Conservation (phyloP, 2,329 filamentous ascomycete species). For the Hymenoscyphus albidus region DNA sequence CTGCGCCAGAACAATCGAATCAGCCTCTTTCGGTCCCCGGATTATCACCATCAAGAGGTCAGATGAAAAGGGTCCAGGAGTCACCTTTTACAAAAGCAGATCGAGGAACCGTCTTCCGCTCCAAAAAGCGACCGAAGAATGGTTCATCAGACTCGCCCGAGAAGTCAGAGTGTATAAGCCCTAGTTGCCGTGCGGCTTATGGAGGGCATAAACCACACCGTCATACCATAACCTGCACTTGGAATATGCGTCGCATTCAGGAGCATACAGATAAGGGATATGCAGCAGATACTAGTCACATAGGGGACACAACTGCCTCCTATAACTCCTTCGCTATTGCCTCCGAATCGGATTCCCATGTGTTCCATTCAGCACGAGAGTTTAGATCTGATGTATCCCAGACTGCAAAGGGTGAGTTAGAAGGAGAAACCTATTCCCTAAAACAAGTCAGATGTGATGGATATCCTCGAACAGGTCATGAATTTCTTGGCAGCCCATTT, state of each 20-base stretch:
- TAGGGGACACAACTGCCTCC: slow-evolving; percentile 14
- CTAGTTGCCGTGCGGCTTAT: slow-evolving; percentile 24
- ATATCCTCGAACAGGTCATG: slow-evolving; percentile 29
- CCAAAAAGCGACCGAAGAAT: not conserved
- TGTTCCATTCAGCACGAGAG: not conserved
- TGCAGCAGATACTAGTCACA: slow-evolving; percentile 21
- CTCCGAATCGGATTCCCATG: slow-evolving; percentile 9
- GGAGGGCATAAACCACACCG: slow-evolving; percentile 22
- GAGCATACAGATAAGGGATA: slow-evolving; percentile 25
- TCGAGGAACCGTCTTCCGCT: not conserved
- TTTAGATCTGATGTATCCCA: not conserved
- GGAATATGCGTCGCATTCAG: slow-evolving; percentile 13
- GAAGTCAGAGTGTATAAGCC: slow-evolving; percentile 17
- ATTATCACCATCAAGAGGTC: slow-evolving; percentile 3
- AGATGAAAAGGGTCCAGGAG: slow-evolving; percentile 17
- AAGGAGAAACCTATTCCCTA: slow-evolving; percentile 3
- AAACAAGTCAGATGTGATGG: slow-evolving; percentile 27
- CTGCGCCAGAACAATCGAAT: not conserved
- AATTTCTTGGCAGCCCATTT: slow-evolving; percentile 22
- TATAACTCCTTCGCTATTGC: slow-evolving; percentile 4
- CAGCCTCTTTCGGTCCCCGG: not conserved
- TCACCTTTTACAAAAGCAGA: slow-evolving; percentile 27
- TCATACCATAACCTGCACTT: slow-evolving; percentile 25
- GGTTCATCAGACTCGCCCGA: not conserved
- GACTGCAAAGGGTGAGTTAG: not conserved